Evolutionary conservation across 2,329 filamentous ascomycete genomes (phyloP).

Genomic region (Beauveria varroae): DNA sequence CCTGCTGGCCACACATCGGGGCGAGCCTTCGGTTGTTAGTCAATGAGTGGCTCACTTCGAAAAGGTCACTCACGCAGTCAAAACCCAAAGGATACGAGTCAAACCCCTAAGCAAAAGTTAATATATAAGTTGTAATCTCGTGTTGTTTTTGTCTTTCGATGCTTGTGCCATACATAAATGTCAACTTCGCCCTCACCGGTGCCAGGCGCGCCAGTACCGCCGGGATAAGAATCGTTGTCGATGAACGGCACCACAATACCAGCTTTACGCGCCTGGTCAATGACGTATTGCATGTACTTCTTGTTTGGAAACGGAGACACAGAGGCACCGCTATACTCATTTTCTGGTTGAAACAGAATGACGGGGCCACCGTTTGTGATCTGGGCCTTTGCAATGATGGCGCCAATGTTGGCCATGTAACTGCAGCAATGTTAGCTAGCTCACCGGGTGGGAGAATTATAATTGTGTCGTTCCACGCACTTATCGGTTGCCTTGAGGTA

Average conservation of each 20-base stretch:
- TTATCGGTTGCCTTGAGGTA: slow-evolving; percentile 62
- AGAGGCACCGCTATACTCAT: slow-evolving; percentile 59
- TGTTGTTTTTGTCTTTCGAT: too few species aligned
- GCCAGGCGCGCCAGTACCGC: slow-evolving; percentile 57
- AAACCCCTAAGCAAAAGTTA: slow-evolving; percentile 35
- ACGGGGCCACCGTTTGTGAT: slow-evolving; percentile 79
- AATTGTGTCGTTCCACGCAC: slow-evolving; percentile 28
- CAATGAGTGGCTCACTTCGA: not conserved
- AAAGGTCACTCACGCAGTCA: slow-evolving; percentile 32
- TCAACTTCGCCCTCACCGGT: slow-evolving; percentile 46
- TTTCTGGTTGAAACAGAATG: slow-evolving; percentile 74
- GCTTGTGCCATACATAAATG: slow-evolving; percentile 40
- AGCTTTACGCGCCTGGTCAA: slow-evolving; percentile 57
- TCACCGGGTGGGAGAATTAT: not conserved
- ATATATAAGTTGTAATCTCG: not conserved
- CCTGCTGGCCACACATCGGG: slow-evolving; percentile 32
- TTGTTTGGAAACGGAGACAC: slow-evolving; percentile 53
- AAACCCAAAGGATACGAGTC: slow-evolving; percentile 57
- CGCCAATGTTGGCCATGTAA: slow-evolving; percentile 55
- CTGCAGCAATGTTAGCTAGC: slow-evolving; percentile 22
- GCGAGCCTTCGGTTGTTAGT: slow-evolving; percentile 30
- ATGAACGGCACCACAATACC: slow-evolving; percentile 70
- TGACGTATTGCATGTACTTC: slow-evolving; percentile 63
- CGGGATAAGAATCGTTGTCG: slow-evolving; percentile 60
- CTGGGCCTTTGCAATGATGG: slow-evolving; percentile 64